phyloP scores from a whole-genome alignment of 2,329 filamentous ascomycete genomes.

The Ophiocordyceps camponoti-floridani region DNA sequence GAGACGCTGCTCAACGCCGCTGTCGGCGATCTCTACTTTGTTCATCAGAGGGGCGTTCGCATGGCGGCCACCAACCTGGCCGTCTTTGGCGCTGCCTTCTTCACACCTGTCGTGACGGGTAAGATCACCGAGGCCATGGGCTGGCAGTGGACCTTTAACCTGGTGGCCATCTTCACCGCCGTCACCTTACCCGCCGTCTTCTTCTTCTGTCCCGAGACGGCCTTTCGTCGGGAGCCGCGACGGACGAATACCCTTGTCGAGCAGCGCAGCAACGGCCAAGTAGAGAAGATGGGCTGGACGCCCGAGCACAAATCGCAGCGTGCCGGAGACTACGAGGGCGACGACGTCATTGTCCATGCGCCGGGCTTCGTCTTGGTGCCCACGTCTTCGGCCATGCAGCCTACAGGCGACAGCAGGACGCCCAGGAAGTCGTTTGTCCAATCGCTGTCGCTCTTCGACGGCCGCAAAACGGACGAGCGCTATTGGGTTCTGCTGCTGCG shows the following conservation, averaged over 20 bases:
- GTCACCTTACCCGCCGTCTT: slow-evolving; percentile 52
- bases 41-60: slow-evolving; percentile 65
- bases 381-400: slow-evolving; percentile 13
- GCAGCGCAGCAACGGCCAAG: background rate
- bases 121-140: slow-evolving; percentile 60
- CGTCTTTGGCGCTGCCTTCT: slow-evolving; percentile 37
- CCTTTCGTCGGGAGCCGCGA: slow-evolving; percentile 46
- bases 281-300: slow-evolving; percentile 8
- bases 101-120: slow-evolving; percentile 77
- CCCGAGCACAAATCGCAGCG: background rate
- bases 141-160: slow-evolving; percentile 82
- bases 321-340: background rate
- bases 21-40: slow-evolving; percentile 80
- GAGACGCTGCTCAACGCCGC: slow-evolving; percentile 79
- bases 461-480: slow-evolving; percentile 60
- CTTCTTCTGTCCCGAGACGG: slow-evolving; percentile 72
- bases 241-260: slow-evolving; percentile 34
- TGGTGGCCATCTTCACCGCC: slow-evolving; percentile 70
- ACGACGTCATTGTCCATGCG: slow-evolving; percentile 1
- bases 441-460: slow-evolving; percentile 55
- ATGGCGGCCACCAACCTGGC: slow-evolving; percentile 62
- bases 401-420: slow-evolving; percentile 15
- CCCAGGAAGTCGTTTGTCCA: slow-evolving; percentile 40
- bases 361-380: slow-evolving; percentile 15
- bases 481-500: slow-evolving; percentile 50